These are phyloP conservation scores for Scleroderma citrinum DNA, from an alignment of 768 basidiomycete genomes.

Conservation along the genomic window DNA sequence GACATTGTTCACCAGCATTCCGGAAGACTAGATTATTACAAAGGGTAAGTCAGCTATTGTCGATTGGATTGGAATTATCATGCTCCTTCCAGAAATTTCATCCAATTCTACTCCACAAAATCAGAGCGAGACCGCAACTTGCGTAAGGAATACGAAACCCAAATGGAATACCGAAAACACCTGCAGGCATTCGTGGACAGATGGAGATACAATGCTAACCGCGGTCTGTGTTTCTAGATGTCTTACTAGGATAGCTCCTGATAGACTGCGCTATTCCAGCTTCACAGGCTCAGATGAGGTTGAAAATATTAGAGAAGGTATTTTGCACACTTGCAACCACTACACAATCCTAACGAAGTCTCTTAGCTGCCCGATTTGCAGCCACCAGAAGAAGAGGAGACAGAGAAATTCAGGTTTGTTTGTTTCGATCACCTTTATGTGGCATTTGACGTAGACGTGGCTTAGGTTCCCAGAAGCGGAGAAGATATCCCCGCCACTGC, in stretches of 20 bases:
- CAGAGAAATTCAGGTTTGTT: slow-evolving; percentile 80
- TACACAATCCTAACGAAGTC: neutral
- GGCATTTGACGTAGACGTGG: neutral
- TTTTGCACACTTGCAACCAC: neutral
- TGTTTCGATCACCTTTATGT: neutral
- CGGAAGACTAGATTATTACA: slow-evolving; percentile 91
- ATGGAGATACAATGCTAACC: slow-evolving; percentile 97
- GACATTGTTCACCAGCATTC: slow-evolving; percentile 98
- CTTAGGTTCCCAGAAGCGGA: slow-evolving; percentile 89
- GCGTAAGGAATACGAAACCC: slow-evolving; percentile 92
- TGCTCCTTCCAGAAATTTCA: slow-evolving; percentile 66
- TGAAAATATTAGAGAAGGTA: slow-evolving; percentile 72
- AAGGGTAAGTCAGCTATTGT: slow-evolving; percentile 52
- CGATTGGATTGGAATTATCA: slow-evolving; percentile 1
- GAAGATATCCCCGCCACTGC: slow-evolving; percentile 92
- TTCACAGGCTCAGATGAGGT: slow-evolving; percentile 81
- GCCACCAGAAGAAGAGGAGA: slow-evolving; percentile 90
- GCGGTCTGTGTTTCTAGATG: slow-evolving; percentile 42
- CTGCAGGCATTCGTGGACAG: slow-evolving; percentile 97
- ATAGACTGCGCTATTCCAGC: slow-evolving; percentile 37
- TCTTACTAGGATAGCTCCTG: neutral
- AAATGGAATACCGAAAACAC: slow-evolving; percentile 92
- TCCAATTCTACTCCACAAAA: slow-evolving; percentile 98
- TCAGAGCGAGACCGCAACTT: slow-evolving; percentile 89
- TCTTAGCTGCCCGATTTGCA: slow-evolving; percentile 81